phyloP scores from a whole-genome alignment of 2,329 filamentous ascomycete genomes.

The Falciphora oryzae region DNA sequence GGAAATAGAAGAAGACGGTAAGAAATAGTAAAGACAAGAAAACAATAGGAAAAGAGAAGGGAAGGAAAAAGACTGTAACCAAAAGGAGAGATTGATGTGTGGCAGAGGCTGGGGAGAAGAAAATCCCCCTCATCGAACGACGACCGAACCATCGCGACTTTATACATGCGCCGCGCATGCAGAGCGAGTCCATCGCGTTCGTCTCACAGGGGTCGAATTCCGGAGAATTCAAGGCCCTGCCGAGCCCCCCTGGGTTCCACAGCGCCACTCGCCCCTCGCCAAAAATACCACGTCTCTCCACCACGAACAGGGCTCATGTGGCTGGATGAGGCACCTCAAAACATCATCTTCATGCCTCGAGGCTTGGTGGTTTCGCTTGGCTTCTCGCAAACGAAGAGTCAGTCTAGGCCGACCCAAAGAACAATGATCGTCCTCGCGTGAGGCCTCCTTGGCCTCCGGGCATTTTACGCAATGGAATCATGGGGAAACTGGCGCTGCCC shows the following conservation, averaged over 20 bases:
- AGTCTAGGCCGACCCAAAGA: too few species aligned
- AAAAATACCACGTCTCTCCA: too few species aligned
- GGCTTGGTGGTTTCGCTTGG: not conserved
- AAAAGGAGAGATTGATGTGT: not conserved
- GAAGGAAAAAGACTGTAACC: conserved; percentile 1
- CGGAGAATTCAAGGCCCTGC: too few species aligned
- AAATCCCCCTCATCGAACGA: not conserved
- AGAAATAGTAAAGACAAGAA: not conserved
- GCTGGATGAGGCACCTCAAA: too few species aligned
- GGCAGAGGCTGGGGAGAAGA: not conserved
- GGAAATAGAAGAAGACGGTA: not conserved
- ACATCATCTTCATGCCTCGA: not conserved
- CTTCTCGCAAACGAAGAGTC: too few species aligned
- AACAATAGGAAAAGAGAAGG: not conserved
- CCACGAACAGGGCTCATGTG: too few species aligned
- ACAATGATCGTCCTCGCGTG: too few species aligned
- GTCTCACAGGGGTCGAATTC: not conserved
- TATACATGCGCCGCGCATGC: not conserved
- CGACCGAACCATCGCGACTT: not conserved
- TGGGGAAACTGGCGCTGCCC: too few species aligned
- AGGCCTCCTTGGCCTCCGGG: too few species aligned
- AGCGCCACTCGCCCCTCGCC: not conserved
- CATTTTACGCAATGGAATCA: too few species aligned
- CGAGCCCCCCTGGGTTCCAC: not conserved
- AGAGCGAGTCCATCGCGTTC: not conserved